Evolutionary conservation across 2,329 filamentous ascomycete species (phyloP), one percentile per base, ranked within the genome.

Genomic region (Dactylellina haptotyla): DNA sequence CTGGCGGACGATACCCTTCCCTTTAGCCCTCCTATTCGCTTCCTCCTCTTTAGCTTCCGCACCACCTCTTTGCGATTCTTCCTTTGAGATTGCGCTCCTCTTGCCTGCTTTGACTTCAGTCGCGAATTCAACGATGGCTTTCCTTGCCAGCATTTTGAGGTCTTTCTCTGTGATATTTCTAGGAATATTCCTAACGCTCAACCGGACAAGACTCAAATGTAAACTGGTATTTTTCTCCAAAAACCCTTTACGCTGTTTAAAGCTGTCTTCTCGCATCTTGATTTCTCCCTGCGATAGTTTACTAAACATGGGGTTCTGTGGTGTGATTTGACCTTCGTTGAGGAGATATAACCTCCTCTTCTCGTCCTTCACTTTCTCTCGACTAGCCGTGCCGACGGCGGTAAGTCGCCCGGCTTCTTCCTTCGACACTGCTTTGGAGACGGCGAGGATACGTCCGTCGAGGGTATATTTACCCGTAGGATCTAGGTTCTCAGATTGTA

Each of bases 41-140:
- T 99, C 95, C 2, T 92, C 90, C 72, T 91, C 88, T 77, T 87
- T 88, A 84, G 93, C 93, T 53, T 90, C 89, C 30, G 91, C 89
- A 9, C 90, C 90, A 56, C 92, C 93, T 41, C 95, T 88, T 14
- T 87, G 84, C 59, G 91, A 85, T 80, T 99, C 96, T 78, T 99
- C 95, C 79, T 91, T 93, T n/a, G 91, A 95, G 2, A 99, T 84
- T 18, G 89, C 89, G 75, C 90, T 83, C 26, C 95, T 89, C 34
- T 85, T 85, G 12, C 91, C 92, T 26, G 85, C 85, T 80, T 93
- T 96, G 76, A 94, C 92, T 78, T 99, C 95, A 74, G 85, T 90
- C 41, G 95, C 93, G 79, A 99, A 99, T 0, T 92, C 93, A 53
- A 98, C 95, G 10, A 97, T 87, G n/a, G 92, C 95, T 80, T 95